Percentiles rank a stretch among this genome's conserved stretches.
phyloP scores from a whole-genome alignment of 2,329 filamentous ascomycete genomes.

The Fusarium heterosporum region DNA sequence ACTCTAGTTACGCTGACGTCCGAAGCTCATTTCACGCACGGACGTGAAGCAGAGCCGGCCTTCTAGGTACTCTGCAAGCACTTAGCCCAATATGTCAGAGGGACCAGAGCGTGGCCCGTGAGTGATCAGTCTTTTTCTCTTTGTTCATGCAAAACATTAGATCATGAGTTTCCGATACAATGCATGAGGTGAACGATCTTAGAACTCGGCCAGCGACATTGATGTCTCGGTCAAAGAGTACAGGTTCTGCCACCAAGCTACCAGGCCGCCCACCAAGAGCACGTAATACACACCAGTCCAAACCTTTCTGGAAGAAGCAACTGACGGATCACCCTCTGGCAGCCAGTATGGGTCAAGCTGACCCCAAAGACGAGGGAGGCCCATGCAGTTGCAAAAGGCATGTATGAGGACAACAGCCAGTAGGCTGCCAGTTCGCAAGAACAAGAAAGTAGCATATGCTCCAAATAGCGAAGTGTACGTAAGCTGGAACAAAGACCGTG shows the following conservation, averaged over 20 bases:
- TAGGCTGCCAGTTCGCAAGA: slow-evolving; percentile 85
- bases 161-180: neutral
- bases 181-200: slow-evolving; percentile 34
- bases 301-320: slow-evolving; percentile 41
- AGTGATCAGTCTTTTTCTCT: slow-evolving; percentile 16
- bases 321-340: slow-evolving; percentile 38
- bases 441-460: slow-evolving; percentile 91
- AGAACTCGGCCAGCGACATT: slow-evolving; percentile 49
- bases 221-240: slow-evolving; percentile 75
- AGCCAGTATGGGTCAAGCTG: slow-evolving; percentile 69
- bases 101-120: slow-evolving; percentile 21
- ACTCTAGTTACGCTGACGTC: too few relatives aligned
- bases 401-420: slow-evolving; percentile 81
- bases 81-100: slow-evolving; percentile 10
- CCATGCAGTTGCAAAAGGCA: slow-evolving; percentile 92
- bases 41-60: slow-evolving; percentile 7
- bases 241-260: slow-evolving; percentile 76
- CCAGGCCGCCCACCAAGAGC: slow-evolving; percentile 77
- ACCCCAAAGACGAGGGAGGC: slow-evolving; percentile 88
- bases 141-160: slow-evolving; percentile 11
- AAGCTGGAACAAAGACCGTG: slow-evolving; percentile 85
- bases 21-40: slow-evolving; percentile 16
- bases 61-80: neutral
- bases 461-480: slow-evolving; percentile 93
- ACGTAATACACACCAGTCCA: slow-evolving; percentile 87